A percentile compares a stretch with the other conserved stretches of the same genome.
phyloP scores from a whole-genome alignment of 192 early-diverging fungal genomes.

The Lobosporangium transversale region DNA sequence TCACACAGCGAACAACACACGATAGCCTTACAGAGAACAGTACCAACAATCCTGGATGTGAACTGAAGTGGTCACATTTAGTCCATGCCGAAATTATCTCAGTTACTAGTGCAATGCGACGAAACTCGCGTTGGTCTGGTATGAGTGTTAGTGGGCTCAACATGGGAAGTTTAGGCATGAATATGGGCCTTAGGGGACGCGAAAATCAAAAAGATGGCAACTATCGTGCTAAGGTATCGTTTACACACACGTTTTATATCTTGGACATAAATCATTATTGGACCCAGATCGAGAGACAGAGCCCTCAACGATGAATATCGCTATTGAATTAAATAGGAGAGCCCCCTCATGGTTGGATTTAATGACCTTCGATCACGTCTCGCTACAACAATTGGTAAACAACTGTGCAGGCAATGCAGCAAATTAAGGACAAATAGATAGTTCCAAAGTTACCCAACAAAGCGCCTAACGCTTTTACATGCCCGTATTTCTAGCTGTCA shows the following conservation, averaged over 20 bases:
- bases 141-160: slow-evolving; percentile 64
- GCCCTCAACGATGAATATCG: too few species aligned
- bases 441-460: too few species aligned
- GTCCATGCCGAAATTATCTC: slow-evolving; percentile 79
- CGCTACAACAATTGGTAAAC: slow-evolving; percentile 59
- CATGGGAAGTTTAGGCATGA: slow-evolving; percentile 68
- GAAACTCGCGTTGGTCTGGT: slow-evolving; percentile 82
- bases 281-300: too few species aligned
- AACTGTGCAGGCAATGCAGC: too few species aligned
- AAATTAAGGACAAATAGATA: too few species aligned
- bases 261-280: neutral
- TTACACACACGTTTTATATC: neutral
- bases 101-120: slow-evolving; percentile 82
- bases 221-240: slow-evolving; percentile 60
- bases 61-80: slow-evolving; percentile 76
- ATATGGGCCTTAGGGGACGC: slow-evolving; percentile 65
- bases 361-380: slow-evolving; percentile 68
- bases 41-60: slow-evolving; percentile 43
- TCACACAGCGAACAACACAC: slow-evolving; percentile 16
- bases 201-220: slow-evolving; percentile 52
- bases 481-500: slow-evolving; percentile 67
- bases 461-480: too few species aligned
- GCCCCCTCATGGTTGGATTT: slow-evolving; percentile 75
- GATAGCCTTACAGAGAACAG: neutral
- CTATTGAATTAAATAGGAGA: slow-evolving; percentile 56